Conservation (phyloP, 495 filamentous ascomycete species). For the Aspergillus haitiensis region DNA sequence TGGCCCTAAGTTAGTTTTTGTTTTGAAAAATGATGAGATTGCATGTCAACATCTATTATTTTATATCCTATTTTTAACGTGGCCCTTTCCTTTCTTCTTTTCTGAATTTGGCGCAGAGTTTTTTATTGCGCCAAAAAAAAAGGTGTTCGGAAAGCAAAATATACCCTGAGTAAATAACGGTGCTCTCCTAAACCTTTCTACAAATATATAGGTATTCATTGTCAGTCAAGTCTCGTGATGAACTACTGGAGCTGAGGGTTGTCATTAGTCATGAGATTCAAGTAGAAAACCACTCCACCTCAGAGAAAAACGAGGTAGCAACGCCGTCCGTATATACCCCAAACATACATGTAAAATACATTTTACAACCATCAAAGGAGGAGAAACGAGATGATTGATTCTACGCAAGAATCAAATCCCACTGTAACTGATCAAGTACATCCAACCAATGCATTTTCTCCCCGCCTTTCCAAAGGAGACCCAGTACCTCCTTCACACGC, state of each 20-base stretch:
- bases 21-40: not conserved
- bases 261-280: not conserved
- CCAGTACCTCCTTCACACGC: constrained; percentile 43
- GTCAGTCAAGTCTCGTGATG: no score
- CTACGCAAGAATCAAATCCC: constrained; percentile 44
- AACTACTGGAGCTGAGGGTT: not conserved
- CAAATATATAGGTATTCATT: no score
- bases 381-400: no score
- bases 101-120: not conserved
- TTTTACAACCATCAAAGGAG: no score
- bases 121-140: not conserved
- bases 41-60: not conserved
- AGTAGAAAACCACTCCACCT: no score
- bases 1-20: constrained; percentile 51
- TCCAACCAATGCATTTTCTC: constrained; percentile 41
- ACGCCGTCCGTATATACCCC: not conserved
- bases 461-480: constrained; percentile 34
- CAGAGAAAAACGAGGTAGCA: no score
- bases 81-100: not conserved
- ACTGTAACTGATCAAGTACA: constrained; percentile 41
- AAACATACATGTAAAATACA: not conserved
- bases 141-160: not conserved
- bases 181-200: no score
- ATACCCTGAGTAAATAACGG: no score
- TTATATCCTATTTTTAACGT: not conserved